Base-by-base conservation (phyloP, 108 stramenopile genomes). In the Fragilaria radians region DNA sequence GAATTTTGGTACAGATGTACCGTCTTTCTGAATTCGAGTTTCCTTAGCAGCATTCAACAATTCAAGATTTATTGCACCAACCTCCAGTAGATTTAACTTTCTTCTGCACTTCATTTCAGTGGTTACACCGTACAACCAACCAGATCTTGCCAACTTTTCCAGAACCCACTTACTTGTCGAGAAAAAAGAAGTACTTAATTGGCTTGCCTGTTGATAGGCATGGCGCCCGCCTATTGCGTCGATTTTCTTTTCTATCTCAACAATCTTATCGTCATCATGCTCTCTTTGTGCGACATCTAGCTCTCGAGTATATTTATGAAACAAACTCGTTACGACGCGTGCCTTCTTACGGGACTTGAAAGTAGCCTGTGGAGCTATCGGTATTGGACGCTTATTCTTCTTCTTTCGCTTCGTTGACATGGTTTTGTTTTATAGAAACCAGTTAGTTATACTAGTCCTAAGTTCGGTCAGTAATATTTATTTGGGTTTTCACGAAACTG, bases 21-120 rank as follows among this genome's bases (percentile, higher is more conserved):
- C 52, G 7, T 34, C 55, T 24, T 57, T 21, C 18, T 3, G 34
- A 3, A 34, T 3, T 57, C 31, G 1, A 1, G 55, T 70, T 46
- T 60, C 68, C 61, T 72, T 31, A 66, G 88, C 82, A 5, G 88
- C 86, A 63, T 89, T 86, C 29, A 94, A 46, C 1, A 97, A 83
- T 67, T 94, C 88, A 9, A 83, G 90, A 61, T 95, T 97, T 58
- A 97, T 94, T 14, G 94, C 94, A n/a, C 96, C 96, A 27, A 97
- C 76, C 74, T 97, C 96, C 31, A 97, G 69, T n/a, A 94, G 32
- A 56, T 70, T 57, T 19, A 81, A 65, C 2, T 65, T 57, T 65
- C 86, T 72, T 67, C 83, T 70, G 27, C 18, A 22, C 14, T 42
- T 29, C 50, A 68, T 28, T 21, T 51, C 53, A 28, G 42, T 29